A percentile compares a stretch with the other conserved stretches of the same genome.
Conservation (phyloP, 2,329 filamentous ascomycete species). For the Xylaria digitata region DNA sequence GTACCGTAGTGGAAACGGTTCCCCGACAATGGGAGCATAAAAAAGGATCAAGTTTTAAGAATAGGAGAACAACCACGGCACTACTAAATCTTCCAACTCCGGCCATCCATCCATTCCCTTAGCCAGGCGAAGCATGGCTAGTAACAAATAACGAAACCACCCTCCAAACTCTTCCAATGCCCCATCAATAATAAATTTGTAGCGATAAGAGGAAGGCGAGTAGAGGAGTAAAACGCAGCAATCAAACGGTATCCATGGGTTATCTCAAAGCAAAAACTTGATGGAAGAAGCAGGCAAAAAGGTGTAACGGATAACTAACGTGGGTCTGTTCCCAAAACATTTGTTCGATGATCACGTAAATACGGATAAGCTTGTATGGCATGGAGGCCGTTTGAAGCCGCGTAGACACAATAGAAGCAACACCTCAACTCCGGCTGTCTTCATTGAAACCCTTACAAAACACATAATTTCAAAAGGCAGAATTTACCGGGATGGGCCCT, state of each 20-base stretch:
- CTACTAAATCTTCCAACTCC: conserved; percentile 31
- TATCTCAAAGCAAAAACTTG: conserved; percentile 32
- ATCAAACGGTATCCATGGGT: conserved; percentile 48
- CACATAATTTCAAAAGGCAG: background rate
- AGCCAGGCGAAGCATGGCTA: conserved; percentile 9
- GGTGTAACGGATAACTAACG: conserved; percentile 27
- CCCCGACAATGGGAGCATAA: conserved; percentile 5
- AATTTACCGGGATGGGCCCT: conserved; percentile 52
- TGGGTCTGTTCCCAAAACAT: conserved; percentile 16
- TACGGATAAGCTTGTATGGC: conserved; percentile 16
- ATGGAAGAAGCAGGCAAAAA: conserved; percentile 20
- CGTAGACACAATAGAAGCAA: conserved; percentile 14
- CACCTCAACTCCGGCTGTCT: conserved; percentile 2
- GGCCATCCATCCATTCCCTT: conserved; percentile 18
- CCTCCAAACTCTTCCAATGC: conserved; percentile 3
- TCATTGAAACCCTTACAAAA: background rate
- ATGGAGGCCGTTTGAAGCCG: background rate
- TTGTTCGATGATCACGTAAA: conserved; percentile 8
- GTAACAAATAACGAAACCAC: conserved; percentile 19
- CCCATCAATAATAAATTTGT: background rate
- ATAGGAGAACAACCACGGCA: conserved; percentile 6
- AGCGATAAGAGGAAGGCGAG: conserved; percentile 24
- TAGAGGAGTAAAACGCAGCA: conserved; percentile 21
- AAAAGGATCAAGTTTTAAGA: conserved; percentile 4
- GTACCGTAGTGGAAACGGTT: background rate